Conservation (phyloP, 1,284 basidiomycete genomes). For the Trichosporon asahii region DNA sequence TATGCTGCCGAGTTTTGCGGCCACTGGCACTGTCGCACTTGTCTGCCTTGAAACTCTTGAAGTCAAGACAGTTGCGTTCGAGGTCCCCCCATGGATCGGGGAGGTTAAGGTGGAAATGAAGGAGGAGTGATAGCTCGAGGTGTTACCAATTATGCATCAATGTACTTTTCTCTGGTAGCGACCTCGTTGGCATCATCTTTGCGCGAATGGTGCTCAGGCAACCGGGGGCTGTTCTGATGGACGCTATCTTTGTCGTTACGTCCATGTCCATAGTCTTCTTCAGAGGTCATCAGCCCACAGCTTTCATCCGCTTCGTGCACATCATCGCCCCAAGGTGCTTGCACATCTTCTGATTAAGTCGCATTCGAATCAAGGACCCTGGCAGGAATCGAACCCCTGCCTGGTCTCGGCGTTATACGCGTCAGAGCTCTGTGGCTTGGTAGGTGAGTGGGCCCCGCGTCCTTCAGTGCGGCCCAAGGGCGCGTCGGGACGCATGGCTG, state of each 20-base stretch:
- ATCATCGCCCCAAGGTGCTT: no score
- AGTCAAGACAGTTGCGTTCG: conserved; percentile 51
- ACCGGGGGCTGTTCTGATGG: no score
- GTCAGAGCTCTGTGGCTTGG: neutral
- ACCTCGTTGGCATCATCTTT: no score
- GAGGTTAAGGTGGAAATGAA: conserved; percentile 18
- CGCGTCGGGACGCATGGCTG: neutral
- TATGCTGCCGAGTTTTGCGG: conserved; percentile 75
- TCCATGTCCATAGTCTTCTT: no score
- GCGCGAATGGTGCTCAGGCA: no score
- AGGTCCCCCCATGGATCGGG: conserved; percentile 47
- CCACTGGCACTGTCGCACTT: conserved; percentile 62
- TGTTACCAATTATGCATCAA: neutral
- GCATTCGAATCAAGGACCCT: neutral
- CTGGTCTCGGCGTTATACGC: neutral
- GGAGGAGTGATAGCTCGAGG: neutral
- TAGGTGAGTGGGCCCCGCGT: neutral
- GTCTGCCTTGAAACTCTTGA: conserved; percentile 62
- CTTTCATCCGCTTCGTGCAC: no score
- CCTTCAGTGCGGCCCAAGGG: neutral
- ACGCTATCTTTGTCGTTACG: no score
- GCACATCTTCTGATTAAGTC: no score
- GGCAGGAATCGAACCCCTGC: neutral
- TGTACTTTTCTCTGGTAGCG: neutral
- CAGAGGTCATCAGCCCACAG: no score